Percentiles rank a stretch among this genome's conserved stretches.
phyloP scores from a whole-genome alignment of 2,329 filamentous ascomycete species.

The Fusarium sambucinum region DNA sequence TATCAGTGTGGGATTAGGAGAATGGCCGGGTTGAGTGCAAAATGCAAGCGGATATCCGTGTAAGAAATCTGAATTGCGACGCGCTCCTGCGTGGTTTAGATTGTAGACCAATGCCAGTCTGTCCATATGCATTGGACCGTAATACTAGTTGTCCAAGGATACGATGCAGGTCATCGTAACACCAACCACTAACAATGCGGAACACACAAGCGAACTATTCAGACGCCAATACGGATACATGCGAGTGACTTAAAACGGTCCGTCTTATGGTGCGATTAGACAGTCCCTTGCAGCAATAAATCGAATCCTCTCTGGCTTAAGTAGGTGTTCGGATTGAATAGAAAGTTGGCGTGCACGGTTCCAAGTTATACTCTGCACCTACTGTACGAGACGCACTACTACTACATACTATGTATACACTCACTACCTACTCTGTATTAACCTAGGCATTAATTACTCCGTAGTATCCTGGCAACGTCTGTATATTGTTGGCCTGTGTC shows the following conservation, averaged over 20 bases:
- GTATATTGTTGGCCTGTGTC: not conserved
- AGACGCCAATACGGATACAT: not conserved
- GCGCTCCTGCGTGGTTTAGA: not conserved
- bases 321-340: not conserved
- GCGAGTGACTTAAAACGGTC: not conserved
- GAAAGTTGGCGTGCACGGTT: not conserved
- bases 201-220: not conserved
- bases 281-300: not conserved
- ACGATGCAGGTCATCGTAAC: constrained; percentile 3
- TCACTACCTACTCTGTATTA: too few relatives aligned
- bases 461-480: not conserved
- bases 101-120: not conserved
- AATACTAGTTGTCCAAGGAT: not conserved
- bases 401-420: too few relatives aligned
- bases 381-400: not conserved
- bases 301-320: not conserved
- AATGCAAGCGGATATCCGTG: not conserved
- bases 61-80: not conserved
- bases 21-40: not conserved
- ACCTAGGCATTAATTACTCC: not conserved
- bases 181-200: not conserved
- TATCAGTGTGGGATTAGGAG: not conserved
- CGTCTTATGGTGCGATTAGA: not conserved
- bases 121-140: not conserved
- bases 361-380: not conserved